Conservation (phyloP, 2,329 filamentous ascomycete species). For the Thelonectria olida region DNA sequence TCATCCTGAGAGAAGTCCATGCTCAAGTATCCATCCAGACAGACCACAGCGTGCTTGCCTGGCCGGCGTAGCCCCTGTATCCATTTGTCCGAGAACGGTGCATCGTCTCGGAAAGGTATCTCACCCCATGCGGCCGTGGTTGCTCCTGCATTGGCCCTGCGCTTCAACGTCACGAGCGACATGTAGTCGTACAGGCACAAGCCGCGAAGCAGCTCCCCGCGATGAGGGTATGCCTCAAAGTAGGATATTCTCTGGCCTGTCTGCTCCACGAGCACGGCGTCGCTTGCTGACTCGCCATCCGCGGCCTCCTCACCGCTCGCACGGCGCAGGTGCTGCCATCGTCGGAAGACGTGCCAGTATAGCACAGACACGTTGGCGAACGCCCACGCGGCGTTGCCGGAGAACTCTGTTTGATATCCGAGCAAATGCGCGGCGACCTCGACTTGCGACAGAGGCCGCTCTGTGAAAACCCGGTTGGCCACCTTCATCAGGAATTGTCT, state of each 20-base stretch:
- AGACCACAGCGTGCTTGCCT: no score
- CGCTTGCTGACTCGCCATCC: neutral
- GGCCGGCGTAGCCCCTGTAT: neutral
- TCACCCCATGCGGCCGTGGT: neutral
- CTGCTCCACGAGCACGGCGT: neutral
- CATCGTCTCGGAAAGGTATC: neutral
- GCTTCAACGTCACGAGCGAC: no score
- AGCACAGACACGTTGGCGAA: neutral
- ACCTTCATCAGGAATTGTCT: no score
- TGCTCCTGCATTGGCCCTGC: neutral
- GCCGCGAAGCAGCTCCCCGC: neutral
- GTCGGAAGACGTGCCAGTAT: no score
- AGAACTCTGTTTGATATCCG: neutral
- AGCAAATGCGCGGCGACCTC: neutral
- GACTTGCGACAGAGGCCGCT: neutral
- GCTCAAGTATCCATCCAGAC: no score
- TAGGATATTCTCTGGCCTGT: neutral
- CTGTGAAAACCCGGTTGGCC: neutral
- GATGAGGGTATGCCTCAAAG: neutral
- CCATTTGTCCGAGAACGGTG: neutral
- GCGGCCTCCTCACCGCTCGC: neutral
- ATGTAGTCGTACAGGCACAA: conserved; percentile 1
- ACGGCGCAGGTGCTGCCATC: no score
- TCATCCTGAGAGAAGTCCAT: no score
- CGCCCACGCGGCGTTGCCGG: neutral